Percentiles rank a stretch among this genome's conserved stretches.
These are phyloP conservation scores for Erythrobasidium hasegawianum DNA, from an alignment of 1,284 basidiomycete genomes.

Conservation along the genomic window DNA sequence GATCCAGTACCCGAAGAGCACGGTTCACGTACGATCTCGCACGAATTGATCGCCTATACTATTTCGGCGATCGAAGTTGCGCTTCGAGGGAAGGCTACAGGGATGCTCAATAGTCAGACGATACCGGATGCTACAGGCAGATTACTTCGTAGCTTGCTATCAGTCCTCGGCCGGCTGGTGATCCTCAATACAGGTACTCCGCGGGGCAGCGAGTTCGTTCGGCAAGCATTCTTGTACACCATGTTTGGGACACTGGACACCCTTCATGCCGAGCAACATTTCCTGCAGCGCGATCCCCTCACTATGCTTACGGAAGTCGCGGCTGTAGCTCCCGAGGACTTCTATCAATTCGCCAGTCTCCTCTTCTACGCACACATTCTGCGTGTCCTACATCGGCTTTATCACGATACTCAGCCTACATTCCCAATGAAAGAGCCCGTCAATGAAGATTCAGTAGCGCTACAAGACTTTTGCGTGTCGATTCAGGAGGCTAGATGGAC, in stretches of 20 bases:
- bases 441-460: constrained; percentile 54
- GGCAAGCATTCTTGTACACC: constrained; percentile 63
- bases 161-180: constrained; percentile 63
- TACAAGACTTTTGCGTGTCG: constrained; percentile 23
- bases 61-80: constrained; percentile 76
- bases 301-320: constrained; percentile 81
- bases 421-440: not conserved
- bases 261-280: constrained; percentile 54
- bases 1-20: constrained; percentile 50
- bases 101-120: constrained; percentile 63
- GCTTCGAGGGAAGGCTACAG: constrained; percentile 61
- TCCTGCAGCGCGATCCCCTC: constrained; percentile 81
- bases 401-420: not conserved
- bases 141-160: constrained; percentile 70
- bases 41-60: constrained; percentile 85
- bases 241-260: constrained; percentile 58
- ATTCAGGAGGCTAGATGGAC: constrained; percentile 22
- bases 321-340: constrained; percentile 77
- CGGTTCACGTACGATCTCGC: constrained; percentile 63
- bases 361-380: constrained; percentile 85
- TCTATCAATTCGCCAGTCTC: constrained; percentile 76
- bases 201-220: constrained; percentile 47
- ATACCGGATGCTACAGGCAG: constrained; percentile 71
- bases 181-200: constrained; percentile 31
- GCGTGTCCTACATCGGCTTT: constrained; percentile 71